A percentile compares a stretch with the other conserved stretches of the same genome.
These are phyloP conservation scores for Kwoniella sp. DNA, from an alignment of 768 basidiomycete species.

Conservation along the genomic window DNA sequence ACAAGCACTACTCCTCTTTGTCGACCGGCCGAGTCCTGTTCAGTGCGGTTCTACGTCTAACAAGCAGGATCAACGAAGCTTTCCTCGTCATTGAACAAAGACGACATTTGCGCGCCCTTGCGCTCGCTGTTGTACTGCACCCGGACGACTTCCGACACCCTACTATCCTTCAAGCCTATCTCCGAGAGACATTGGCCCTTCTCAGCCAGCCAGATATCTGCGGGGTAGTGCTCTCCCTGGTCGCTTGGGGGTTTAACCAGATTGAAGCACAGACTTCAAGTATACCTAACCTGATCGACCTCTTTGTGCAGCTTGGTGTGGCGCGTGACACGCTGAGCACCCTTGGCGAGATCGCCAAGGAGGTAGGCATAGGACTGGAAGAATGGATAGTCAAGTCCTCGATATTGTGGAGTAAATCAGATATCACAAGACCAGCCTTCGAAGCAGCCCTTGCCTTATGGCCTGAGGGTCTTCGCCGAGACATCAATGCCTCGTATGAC, in stretches of 20 bases:
- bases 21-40: slow-evolving; percentile 63
- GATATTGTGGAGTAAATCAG: neutral
- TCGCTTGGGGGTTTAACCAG: slow-evolving; percentile 67
- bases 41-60: slow-evolving; percentile 62
- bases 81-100: slow-evolving; percentile 79
- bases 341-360: neutral
- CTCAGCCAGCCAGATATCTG: slow-evolving; percentile 66
- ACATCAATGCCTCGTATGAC: slow-evolving; percentile 1
- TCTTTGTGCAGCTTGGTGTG: slow-evolving; percentile 61
- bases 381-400: slow-evolving; percentile 7
- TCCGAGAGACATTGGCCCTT: slow-evolving; percentile 64
- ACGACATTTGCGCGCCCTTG: slow-evolving; percentile 67
- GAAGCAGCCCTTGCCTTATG: slow-evolving; percentile 13
- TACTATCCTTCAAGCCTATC: slow-evolving; percentile 64
- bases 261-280: neutral
- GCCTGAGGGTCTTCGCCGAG: slow-evolving; percentile 4
- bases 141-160: slow-evolving; percentile 58
- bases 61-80: slow-evolving; percentile 62
- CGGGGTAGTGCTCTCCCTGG: slow-evolving; percentile 65
- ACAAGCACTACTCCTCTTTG: slow-evolving; percentile 48
- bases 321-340: neutral
- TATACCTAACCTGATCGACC: slow-evolving; percentile 57
- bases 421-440: neutral
- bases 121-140: slow-evolving; percentile 67
- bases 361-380: slow-evolving; percentile 10